phyloP scores from a whole-genome alignment of 495 filamentous ascomycete genomes.

The Aspergillus cavernicola region DNA sequence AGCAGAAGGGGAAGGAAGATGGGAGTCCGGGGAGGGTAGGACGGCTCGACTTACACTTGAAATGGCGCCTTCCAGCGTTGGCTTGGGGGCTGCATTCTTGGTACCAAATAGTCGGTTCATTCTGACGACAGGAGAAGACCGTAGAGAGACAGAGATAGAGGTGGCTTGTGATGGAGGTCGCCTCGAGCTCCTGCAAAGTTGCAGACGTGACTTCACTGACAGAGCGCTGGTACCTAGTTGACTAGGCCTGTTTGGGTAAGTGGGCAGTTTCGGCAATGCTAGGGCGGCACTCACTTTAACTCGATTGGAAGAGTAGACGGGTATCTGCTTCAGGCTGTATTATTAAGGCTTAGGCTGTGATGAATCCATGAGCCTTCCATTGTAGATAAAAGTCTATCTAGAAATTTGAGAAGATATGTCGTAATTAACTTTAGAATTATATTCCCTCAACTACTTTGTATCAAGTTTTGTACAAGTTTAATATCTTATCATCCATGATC shows the following conservation, averaged over 20 bases:
- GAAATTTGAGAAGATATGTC: background rate
- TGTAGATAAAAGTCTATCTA: too few relatives aligned
- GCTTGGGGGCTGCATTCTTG: slow-evolving; percentile 84
- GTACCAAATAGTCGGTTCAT: slow-evolving; percentile 98
- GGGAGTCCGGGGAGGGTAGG: slow-evolving; percentile 10
- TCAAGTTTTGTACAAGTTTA: too few relatives aligned
- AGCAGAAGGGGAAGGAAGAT: background rate
- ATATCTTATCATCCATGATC: too few relatives aligned
- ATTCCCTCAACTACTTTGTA: too few relatives aligned
- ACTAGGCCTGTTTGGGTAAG: background rate
- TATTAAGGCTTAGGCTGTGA: too few relatives aligned
- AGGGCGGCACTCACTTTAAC: background rate
- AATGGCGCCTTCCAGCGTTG: slow-evolving; percentile 84
- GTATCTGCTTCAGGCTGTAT: background rate
- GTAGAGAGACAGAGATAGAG: background rate
- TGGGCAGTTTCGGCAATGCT: background rate
- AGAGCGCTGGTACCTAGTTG: background rate
- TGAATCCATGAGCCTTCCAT: too few relatives aligned
- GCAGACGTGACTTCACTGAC: background rate
- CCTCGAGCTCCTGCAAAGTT: too few relatives aligned
- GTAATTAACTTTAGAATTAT: background rate
- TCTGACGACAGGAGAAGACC: background rate
- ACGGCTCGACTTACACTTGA: slow-evolving; percentile 55
- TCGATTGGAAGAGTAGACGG: too few relatives aligned
- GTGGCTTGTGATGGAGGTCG: too few relatives aligned